These are phyloP conservation scores for Backusella mclennaniae DNA, from an alignment of 192 early-diverging fungal species.

Conservation along the genomic window DNA sequence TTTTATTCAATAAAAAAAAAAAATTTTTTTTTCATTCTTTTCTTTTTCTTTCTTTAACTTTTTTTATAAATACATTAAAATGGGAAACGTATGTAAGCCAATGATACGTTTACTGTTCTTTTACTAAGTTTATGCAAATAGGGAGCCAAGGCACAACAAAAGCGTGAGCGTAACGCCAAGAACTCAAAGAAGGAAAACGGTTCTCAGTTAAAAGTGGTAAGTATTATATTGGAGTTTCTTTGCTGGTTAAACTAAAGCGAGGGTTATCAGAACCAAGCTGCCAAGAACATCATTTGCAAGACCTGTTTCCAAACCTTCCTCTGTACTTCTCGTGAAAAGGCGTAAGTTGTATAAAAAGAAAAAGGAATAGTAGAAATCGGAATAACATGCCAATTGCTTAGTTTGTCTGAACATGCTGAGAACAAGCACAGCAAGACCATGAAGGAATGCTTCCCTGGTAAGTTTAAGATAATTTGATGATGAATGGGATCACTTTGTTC, in stretches of 20 bases:
- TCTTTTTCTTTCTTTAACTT: background rate
- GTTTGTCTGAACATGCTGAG: conserved; percentile 67
- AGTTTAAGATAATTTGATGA: background rate
- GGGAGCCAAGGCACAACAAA: conserved; percentile 66
- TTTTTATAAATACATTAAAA: background rate
- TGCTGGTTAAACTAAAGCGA: too few species aligned
- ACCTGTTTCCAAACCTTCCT: conserved; percentile 82
- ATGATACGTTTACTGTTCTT: background rate
- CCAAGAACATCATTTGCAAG: conserved; percentile 76
- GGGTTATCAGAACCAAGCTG: conserved; percentile 62
- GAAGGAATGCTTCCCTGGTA: conserved; percentile 77
- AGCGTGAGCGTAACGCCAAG: conserved; percentile 69
- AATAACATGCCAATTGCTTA: background rate
- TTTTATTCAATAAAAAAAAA: conserved; percentile 7
- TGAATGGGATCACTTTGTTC: background rate
- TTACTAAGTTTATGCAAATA: conserved; percentile 10
- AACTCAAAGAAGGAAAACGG: conserved; percentile 40
- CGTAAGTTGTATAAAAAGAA: conserved; percentile 41
- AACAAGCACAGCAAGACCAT: conserved; percentile 77
- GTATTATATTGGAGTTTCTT: conserved; percentile 9
- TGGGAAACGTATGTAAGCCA: conserved; percentile 13
- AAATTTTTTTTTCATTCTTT: background rate
- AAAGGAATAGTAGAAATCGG: background rate
- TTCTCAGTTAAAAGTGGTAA: conserved; percentile 65
- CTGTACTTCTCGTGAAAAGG: conserved; percentile 71